A percentile compares a stretch with the other conserved stretches of the same genome.
phyloP scores from a whole-genome alignment of 192 early-diverging fungal genomes.

The Podochytrium sp. region DNA sequence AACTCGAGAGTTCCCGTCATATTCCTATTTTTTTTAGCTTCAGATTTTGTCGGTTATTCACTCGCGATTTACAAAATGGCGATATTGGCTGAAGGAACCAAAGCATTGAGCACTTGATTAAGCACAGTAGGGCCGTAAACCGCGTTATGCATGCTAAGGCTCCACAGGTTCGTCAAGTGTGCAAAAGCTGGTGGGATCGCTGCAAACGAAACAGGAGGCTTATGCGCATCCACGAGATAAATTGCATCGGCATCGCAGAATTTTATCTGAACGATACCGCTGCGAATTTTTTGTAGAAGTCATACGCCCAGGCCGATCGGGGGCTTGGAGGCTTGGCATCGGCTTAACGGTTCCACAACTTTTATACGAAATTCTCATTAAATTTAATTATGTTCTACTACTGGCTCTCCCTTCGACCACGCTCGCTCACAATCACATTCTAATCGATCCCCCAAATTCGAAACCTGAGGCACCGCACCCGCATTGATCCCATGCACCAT shows the following conservation, averaged over 20 bases:
- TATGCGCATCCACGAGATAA: not conserved
- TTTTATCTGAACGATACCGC: not conserved
- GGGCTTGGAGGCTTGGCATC: too few species aligned
- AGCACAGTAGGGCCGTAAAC: conserved; percentile 1
- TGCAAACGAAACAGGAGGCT: conserved; percentile 3
- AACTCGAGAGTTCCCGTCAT: not conserved
- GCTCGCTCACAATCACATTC: not conserved
- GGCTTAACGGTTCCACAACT: too few species aligned
- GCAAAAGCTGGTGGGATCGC: not conserved
- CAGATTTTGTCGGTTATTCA: not conserved
- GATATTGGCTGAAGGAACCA: not conserved
- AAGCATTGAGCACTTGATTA: not conserved
- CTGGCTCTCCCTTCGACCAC: too few species aligned
- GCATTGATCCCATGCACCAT: too few species aligned
- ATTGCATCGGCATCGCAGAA: conserved; percentile 18
- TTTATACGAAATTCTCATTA: too few species aligned
- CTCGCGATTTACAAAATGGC: not conserved
- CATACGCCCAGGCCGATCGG: too few species aligned
- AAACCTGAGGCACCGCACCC: not conserved
- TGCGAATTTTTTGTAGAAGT: too few species aligned
- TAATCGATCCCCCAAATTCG: not conserved
- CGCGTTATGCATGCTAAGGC: conserved; percentile 2
- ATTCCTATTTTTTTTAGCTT: not conserved
- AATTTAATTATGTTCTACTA: too few species aligned
- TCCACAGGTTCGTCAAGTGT: not conserved